A percentile compares a stretch with the other conserved stretches of the same genome.
phyloP scores from a whole-genome alignment of 1,139 yeast species.

The Suhomyces maxii region DNA sequence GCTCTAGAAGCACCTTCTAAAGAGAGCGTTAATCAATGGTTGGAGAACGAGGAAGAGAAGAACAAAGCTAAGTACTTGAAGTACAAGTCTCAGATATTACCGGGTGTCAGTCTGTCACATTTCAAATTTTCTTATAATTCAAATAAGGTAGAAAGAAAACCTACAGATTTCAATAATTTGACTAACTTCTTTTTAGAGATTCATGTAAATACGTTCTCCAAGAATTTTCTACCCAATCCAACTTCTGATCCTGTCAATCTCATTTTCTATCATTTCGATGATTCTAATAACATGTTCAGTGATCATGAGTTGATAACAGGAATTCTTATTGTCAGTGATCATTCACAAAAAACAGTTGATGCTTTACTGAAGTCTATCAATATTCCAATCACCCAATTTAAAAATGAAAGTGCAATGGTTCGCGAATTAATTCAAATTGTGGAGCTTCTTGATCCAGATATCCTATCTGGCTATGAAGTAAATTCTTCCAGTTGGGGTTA shows the following conservation, averaged over 20 bases:
- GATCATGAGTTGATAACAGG: conserved; percentile 25
- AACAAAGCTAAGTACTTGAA: conserved; percentile 15
- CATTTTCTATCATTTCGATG: conserved; percentile 64
- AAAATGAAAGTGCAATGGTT: conserved; percentile 58
- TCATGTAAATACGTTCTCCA: conserved; percentile 54
- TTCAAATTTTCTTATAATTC: conserved; percentile 36
- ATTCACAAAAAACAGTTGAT: not conserved
- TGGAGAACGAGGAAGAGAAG: conserved; percentile 17
- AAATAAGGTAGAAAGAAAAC: conserved; percentile 36
- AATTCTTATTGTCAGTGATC: conserved; percentile 24
- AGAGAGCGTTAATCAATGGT: conserved; percentile 22
- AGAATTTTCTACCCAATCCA: conserved; percentile 64
- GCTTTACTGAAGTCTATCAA: conserved; percentile 8
- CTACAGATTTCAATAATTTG: conserved; percentile 49
- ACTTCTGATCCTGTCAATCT: conserved; percentile 53
- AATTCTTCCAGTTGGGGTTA: conserved; percentile 90
- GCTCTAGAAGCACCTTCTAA: conserved; percentile 32
- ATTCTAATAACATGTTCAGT: conserved; percentile 34
- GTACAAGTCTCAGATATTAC: conserved; percentile 52
- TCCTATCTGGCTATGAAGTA: conserved; percentile 82
- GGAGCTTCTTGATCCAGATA: conserved; percentile 76
- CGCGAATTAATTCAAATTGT: conserved; percentile 56
- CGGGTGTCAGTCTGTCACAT: conserved; percentile 40
- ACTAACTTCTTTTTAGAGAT: conserved; percentile 64
- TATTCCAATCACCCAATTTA: conserved; percentile 31